Evolutionary conservation across 305 asterid genomes (phyloP).

Genomic region (Solanum chacoense): DNA sequence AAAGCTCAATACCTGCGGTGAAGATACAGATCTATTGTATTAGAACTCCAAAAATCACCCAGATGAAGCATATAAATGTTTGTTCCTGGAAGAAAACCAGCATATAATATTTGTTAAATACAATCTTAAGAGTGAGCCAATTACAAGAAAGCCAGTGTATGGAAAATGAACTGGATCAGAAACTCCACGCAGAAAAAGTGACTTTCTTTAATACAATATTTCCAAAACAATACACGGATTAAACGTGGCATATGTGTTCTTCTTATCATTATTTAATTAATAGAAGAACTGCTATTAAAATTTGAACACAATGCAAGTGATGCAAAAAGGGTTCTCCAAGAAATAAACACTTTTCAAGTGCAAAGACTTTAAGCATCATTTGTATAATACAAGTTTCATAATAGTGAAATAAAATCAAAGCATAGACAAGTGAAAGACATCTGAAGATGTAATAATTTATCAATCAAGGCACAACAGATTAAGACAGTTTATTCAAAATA

Average conservation of each 20-base stretch:
- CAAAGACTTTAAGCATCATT: neutral
- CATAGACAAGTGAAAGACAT: neutral
- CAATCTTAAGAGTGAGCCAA: neutral
- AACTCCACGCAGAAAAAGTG: neutral
- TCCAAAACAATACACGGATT: neutral
- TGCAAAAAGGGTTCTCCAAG: neutral
- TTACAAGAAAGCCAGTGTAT: neutral
- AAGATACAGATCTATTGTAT: conserved; percentile 79
- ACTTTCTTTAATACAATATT: neutral
- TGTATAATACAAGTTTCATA: neutral
- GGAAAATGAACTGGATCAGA: conserved; percentile 6
- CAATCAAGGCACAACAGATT: neutral
- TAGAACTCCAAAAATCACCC: conserved; percentile 92
- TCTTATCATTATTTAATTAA: neutral
- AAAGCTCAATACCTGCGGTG: conserved; percentile 51
- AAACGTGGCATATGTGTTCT: neutral
- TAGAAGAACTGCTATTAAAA: neutral
- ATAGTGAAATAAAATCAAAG: neutral
- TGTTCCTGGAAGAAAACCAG: conserved; percentile 48
- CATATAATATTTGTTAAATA: neutral
- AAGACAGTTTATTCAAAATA: neutral
- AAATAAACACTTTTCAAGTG: neutral
- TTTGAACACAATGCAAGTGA: neutral
- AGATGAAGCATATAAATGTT: conserved; percentile 65
- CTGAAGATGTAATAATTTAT: neutral